Conservation (phyloP, 495 filamentous ascomycete genomes). For the Podospora pseudopauciseta region DNA sequence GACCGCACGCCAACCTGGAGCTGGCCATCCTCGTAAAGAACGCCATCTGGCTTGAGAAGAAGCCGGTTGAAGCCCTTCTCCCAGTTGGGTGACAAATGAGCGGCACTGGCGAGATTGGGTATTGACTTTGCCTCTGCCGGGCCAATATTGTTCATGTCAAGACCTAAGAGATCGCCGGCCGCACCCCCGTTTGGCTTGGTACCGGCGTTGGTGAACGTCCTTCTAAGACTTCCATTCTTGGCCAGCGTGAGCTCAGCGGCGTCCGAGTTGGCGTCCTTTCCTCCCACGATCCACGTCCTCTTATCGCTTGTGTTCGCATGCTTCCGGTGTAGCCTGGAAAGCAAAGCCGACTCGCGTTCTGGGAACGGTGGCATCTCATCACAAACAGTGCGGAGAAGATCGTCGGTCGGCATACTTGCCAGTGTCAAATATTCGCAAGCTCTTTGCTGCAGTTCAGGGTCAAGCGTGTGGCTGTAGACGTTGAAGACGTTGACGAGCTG, state of each 20-base stretch:
- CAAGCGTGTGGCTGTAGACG: slow-evolving; percentile 89
- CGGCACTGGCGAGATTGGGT: slow-evolving; percentile 85
- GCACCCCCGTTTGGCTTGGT: slow-evolving; percentile 48
- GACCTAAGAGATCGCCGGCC: slow-evolving; percentile 69
- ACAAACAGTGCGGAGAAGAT: slow-evolving; percentile 90
- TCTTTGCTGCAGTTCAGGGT: slow-evolving; percentile 92
- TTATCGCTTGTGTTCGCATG: slow-evolving; percentile 88
- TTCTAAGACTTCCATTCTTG: slow-evolving; percentile 77
- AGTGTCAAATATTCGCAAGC: slow-evolving; percentile 93
- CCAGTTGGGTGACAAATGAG: slow-evolving; percentile 93
- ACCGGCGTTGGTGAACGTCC: slow-evolving; percentile 62
- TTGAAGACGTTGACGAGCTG: slow-evolving; percentile 88
- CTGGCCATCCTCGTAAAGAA: slow-evolving; percentile 92
- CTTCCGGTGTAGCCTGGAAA: slow-evolving; percentile 91
- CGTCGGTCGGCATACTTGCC: slow-evolving; percentile 80
- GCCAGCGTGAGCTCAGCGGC: slow-evolving; percentile 74
- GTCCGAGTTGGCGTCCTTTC: slow-evolving; percentile 86
- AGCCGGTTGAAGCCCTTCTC: slow-evolving; percentile 84
- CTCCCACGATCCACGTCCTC: slow-evolving; percentile 92
- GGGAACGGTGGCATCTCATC: slow-evolving; percentile 99
- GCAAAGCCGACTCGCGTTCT: slow-evolving; percentile 83
- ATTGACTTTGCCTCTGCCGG: slow-evolving; percentile 53
- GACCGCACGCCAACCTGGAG: slow-evolving; percentile 89
- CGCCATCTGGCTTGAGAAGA: slow-evolving; percentile 73
- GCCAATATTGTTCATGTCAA: slow-evolving; percentile 65